These are phyloP conservation scores for Delonix regia DNA, from an alignment of 306 rosid genomes.

Conservation along the genomic window DNA sequence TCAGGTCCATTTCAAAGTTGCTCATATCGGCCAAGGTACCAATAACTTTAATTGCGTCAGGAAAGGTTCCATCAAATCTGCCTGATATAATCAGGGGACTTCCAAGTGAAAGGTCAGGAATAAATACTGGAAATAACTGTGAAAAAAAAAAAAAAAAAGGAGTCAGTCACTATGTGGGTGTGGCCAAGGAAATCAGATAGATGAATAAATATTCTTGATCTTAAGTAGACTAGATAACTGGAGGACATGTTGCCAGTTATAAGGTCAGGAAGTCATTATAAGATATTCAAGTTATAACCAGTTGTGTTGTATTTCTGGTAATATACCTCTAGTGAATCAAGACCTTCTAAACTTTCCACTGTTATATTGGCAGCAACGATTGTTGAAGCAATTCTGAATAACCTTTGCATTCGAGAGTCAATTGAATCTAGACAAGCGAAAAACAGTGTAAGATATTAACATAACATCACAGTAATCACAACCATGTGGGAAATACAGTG, in stretches of 20 bases:
- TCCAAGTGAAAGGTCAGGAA: conserved; percentile 77
- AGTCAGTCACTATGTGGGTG: conserved; percentile 7
- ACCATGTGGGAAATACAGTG: not conserved
- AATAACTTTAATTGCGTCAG: conserved; percentile 57
- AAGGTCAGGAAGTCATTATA: conserved; percentile 16
- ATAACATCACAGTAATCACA: not conserved
- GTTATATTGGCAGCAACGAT: conserved; percentile 63
- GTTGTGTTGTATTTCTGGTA: conserved; percentile 5
- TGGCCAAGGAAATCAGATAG: not conserved
- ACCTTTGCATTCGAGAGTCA: conserved; percentile 60
- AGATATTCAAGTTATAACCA: not conserved
- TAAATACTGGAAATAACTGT: conserved; percentile 75
- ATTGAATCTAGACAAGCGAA: conserved; percentile 60
- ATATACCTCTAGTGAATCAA: conserved; percentile 78
- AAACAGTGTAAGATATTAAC: not conserved
- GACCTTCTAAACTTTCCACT: conserved; percentile 61
- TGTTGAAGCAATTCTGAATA: conserved; percentile 66
- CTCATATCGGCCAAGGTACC: conserved; percentile 81
- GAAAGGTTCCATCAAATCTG: conserved; percentile 80
- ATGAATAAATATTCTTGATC: conserved; percentile 20
- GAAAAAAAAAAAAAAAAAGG: conserved; percentile 8
- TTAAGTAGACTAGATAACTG: conserved; percentile 14
- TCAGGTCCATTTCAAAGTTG: conserved; percentile 60
- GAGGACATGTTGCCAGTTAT: conserved; percentile 7
- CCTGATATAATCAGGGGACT: conserved; percentile 85